Evolutionary conservation across 306 rosid species (phyloP).

Genomic region (Lathyrus oleraceus): DNA sequence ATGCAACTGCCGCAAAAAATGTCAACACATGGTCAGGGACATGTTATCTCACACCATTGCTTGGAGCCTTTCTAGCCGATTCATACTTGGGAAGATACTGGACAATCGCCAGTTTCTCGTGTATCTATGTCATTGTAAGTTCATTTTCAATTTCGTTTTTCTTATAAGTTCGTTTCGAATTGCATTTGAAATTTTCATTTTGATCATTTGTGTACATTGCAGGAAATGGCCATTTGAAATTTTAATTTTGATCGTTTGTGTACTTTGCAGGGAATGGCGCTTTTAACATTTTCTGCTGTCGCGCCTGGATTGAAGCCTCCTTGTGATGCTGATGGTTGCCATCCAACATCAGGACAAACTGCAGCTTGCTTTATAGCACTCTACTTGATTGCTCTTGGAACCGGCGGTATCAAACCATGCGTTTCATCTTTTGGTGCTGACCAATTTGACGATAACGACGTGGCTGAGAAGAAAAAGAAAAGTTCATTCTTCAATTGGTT

Average conservation of each 20-base stretch:
- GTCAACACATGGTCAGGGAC: slow-evolving; percentile 78
- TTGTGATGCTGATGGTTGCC: slow-evolving; percentile 53
- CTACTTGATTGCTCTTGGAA: slow-evolving; percentile 80
- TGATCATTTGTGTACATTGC: slow-evolving; percentile 13
- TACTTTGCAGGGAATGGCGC: slow-evolving; percentile 52
- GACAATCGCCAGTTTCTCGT: slow-evolving; percentile 78
- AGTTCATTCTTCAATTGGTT: slow-evolving; percentile 88
- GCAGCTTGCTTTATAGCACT: slow-evolving; percentile 51
- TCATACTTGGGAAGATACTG: slow-evolving; percentile 85
- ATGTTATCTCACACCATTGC: slow-evolving; percentile 77
- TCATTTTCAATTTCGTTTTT: neutral
- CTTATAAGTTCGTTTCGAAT: neutral
- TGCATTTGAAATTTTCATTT: neutral
- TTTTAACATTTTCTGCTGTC: slow-evolving; percentile 60
- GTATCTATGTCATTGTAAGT: slow-evolving; percentile 69
- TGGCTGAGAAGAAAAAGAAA: slow-evolving; percentile 59
- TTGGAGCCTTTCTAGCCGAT: slow-evolving; percentile 88
- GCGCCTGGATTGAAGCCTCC: slow-evolving; percentile 58
- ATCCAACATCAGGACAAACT: slow-evolving; percentile 50
- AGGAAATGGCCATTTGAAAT: slow-evolving; percentile 48
- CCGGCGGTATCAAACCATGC: slow-evolving; percentile 89
- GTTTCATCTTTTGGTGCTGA: slow-evolving; percentile 87
- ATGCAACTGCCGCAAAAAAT: slow-evolving; percentile 58
- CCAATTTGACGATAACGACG: slow-evolving; percentile 77
- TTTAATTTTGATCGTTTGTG: neutral